phyloP scores from a whole-genome alignment of 257 asterid species.

The Striga asiatica region DNA sequence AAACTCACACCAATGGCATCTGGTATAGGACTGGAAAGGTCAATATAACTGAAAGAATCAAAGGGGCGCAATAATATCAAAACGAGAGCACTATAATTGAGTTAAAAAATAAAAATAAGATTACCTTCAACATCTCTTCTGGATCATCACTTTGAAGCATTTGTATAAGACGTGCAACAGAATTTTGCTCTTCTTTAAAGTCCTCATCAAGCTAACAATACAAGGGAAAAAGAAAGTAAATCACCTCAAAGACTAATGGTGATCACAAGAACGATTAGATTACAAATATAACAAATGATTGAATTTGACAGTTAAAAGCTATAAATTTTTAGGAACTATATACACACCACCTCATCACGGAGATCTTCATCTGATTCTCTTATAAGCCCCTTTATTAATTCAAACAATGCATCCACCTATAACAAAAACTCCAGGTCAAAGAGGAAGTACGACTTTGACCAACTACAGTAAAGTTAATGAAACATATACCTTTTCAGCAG shows the following conservation, averaged over 20 bases:
- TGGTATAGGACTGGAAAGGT: not conserved
- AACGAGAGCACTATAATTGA: not conserved
- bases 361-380: constrained; percentile 52
- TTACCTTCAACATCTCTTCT: constrained; percentile 90
- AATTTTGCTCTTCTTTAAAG: constrained; percentile 89
- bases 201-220: constrained; percentile 78
- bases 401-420: constrained; percentile 85
- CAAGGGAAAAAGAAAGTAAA: not conserved
- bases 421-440: constrained; percentile 24
- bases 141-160: constrained; percentile 81
- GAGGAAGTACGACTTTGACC: constrained; percentile 13
- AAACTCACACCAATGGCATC: not conserved
- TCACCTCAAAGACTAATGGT: constrained; percentile 7
- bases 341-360: constrained; percentile 62
- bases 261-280: not conserved
- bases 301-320: constrained; percentile 7
- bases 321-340: constrained; percentile 14
- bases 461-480: constrained; percentile 6
- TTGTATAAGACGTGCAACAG: constrained; percentile 83
- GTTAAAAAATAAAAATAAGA: not conserved
- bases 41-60: not conserved
- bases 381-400: constrained; percentile 80
- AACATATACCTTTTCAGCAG: constrained; percentile 72
- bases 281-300: not conserved
- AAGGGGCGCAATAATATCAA: not conserved